Base-by-base conservation (phyloP, 1,139 yeast species). In the Diutina ranongensis region DNA sequence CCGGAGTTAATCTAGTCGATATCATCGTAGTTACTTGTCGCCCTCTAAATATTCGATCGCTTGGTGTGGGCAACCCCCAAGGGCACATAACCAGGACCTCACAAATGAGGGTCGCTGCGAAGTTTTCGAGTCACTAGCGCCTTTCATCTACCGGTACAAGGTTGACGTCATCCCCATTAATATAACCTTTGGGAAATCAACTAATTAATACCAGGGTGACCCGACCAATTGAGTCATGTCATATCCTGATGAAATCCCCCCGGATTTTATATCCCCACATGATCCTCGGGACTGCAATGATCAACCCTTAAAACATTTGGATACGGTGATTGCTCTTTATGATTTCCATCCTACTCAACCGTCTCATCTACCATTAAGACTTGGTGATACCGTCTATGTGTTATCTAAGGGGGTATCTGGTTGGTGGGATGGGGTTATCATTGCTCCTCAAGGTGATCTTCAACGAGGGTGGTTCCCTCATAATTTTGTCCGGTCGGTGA, bases 261-360 rank as follows among this genome's bases (percentile, higher is more conserved):
- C 54, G n/a, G 55, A 51, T 38, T 48, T 45, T 18, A 51, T 49
- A 20, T 41, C 50, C 16, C 51, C 52, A 2, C 47, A 46, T 33
- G 50, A 46, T 19, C 25, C 45, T 12, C 31, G 28, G 36, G 31
- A 45, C 28, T 44, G 45, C 19, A 45, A 40, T 12, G 45, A 45
- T 20, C 21, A 40, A 22, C 22, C 28, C 34, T 25, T 51, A 44
- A 65, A 58, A 46, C 72, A 66, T 49, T 54, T 74, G 13, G 76
- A 72, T 50, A 71, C 78, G 0, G 81, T 74, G 18, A 67, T 72
- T 25, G 80, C 76, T 7, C 60, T 73, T 7, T 72, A 74, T 1
- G 73, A 67, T 52, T 87, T 80, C 61, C 92, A 92, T 46, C 89
- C 78, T 95, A 94, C 84, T 95, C 97, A 92, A 1, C 99, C 99